Evolutionary conservation across 192 early-diverging fungal species (phyloP).

Genomic region (Rhizophagus sp.): DNA sequence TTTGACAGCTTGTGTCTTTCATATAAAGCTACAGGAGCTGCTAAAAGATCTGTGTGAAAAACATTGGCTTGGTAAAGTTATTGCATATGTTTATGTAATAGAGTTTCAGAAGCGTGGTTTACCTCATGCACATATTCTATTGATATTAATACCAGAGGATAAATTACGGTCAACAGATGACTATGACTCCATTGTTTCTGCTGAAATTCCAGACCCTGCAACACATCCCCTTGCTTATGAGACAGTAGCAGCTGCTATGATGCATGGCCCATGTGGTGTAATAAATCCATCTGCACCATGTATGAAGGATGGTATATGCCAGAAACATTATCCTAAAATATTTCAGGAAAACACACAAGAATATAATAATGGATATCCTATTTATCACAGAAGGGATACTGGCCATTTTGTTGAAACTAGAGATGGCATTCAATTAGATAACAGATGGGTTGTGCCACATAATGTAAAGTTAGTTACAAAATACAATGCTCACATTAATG

Average conservation of each 20-base stretch:
- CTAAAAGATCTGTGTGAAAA: slow-evolving; percentile 25
- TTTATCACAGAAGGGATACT: no score
- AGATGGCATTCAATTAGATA: no score
- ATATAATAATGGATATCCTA: no score
- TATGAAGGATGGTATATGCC: no score
- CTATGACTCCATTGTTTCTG: slow-evolving; percentile 13
- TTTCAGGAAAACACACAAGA: no score
- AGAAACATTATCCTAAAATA: no score
- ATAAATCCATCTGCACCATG: no score
- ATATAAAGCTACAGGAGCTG: slow-evolving; percentile 22
- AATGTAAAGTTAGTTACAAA: slow-evolving; percentile 41
- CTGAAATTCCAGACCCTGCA: no score
- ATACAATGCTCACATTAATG: no score
- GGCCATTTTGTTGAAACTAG: slow-evolving; percentile 36
- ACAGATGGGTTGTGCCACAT: slow-evolving; percentile 39
- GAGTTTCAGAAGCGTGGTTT: slow-evolving; percentile 47
- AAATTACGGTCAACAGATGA: slow-evolving; percentile 22
- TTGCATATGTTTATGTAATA: slow-evolving; percentile 36
- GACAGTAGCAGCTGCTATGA: no score
- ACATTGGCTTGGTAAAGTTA: slow-evolving; percentile 30
- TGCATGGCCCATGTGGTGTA: no score
- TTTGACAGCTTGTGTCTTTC: slow-evolving; percentile 28
- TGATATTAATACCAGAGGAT: slow-evolving; percentile 26
- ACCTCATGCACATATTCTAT: slow-evolving; percentile 43
- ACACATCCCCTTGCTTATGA: no score